phyloP scores from a whole-genome alignment of 1,284 basidiomycete species.

The Fomitopsis schrenkii region DNA sequence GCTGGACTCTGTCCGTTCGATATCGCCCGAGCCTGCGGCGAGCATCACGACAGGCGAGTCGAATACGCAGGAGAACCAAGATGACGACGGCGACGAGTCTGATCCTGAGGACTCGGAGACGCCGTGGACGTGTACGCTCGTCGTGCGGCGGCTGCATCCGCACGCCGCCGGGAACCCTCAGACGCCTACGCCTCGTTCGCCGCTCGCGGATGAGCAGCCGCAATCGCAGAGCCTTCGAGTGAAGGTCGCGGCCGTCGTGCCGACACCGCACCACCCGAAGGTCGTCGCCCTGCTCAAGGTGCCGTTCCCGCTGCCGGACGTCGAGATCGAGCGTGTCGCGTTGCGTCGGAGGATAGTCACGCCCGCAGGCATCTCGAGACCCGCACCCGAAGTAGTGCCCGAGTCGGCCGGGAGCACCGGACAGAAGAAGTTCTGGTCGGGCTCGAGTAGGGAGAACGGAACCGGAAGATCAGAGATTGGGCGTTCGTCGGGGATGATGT shows the following conservation, averaged over 20 bases:
- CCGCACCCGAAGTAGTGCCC: slow-evolving; percentile 17
- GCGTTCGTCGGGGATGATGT: slow-evolving; percentile 41
- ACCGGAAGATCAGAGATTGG: slow-evolving; percentile 11
- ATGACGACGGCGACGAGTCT: slow-evolving; percentile 18
- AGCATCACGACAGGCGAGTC: slow-evolving; percentile 15
- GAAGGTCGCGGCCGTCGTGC: slow-evolving; percentile 79
- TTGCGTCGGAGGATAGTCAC: slow-evolving; percentile 48
- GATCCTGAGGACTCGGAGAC: slow-evolving; percentile 94
- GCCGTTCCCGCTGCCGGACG: slow-evolving; percentile 79
- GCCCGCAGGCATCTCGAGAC: slow-evolving; percentile 38
- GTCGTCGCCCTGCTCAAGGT: slow-evolving; percentile 89
- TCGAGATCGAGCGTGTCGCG: slow-evolving; percentile 59
- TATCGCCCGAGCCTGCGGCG: slow-evolving; percentile 14
- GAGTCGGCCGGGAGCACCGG: slow-evolving; percentile 4
- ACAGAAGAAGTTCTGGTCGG: slow-evolving; percentile 6
- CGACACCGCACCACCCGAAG: slow-evolving; percentile 95
- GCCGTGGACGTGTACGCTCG: slow-evolving; percentile 85
- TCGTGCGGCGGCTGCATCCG: slow-evolving; percentile 34
- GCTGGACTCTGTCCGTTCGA: slow-evolving; percentile 20
- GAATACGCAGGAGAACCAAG: slow-evolving; percentile 13
- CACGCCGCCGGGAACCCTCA: not conserved
- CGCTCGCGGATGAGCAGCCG: slow-evolving; percentile 4
- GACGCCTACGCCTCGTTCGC: slow-evolving; percentile 9
- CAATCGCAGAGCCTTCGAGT: slow-evolving; percentile 25
- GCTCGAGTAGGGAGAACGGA: slow-evolving; percentile 12